phyloP scores from a whole-genome alignment of 2,329 filamentous ascomycete genomes.

The Pseudofabraea citricarpa region DNA sequence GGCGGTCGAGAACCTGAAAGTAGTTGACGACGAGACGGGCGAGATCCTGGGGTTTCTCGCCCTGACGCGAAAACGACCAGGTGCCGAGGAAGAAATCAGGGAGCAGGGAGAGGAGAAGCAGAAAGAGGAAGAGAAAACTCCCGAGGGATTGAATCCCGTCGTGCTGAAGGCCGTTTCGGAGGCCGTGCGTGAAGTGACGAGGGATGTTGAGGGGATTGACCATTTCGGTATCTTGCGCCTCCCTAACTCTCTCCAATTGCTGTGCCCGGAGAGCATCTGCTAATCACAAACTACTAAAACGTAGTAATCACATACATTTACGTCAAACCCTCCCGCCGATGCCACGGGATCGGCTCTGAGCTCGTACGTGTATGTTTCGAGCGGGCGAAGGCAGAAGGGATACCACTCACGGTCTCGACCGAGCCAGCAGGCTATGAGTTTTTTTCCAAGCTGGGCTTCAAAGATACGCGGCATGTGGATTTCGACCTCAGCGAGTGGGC shows the following conservation, averaged over 20 bases:
- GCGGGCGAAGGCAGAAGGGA: not conserved
- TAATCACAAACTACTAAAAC: not conserved
- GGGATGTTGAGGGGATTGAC: not conserved
- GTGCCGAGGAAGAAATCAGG: not conserved
- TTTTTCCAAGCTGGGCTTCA: slow-evolving; percentile 1
- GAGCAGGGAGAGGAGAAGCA: not conserved
- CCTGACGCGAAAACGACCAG: not conserved
- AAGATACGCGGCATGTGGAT: slow-evolving; percentile 5
- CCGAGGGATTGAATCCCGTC: not conserved
- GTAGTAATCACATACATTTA: slow-evolving; percentile 5
- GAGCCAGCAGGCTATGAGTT: slow-evolving; percentile 5
- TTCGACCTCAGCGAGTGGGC: slow-evolving; percentile 4
- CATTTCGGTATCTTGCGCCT: not conserved
- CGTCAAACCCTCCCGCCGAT: not conserved
- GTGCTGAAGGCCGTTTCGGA: not conserved
- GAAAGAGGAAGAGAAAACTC: not conserved
- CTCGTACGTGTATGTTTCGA: slow-evolving; percentile 1
- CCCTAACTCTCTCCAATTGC: no score
- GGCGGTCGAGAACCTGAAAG: not conserved
- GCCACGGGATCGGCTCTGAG: slow-evolving; percentile 1
- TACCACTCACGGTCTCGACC: not conserved
- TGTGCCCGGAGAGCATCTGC: no score
- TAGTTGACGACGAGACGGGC: not conserved
- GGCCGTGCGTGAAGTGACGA: not conserved
- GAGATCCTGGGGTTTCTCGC: slow-evolving; percentile 1